Conservation (phyloP, 139 green algal genomes). For the Trebouxia sp. region DNA sequence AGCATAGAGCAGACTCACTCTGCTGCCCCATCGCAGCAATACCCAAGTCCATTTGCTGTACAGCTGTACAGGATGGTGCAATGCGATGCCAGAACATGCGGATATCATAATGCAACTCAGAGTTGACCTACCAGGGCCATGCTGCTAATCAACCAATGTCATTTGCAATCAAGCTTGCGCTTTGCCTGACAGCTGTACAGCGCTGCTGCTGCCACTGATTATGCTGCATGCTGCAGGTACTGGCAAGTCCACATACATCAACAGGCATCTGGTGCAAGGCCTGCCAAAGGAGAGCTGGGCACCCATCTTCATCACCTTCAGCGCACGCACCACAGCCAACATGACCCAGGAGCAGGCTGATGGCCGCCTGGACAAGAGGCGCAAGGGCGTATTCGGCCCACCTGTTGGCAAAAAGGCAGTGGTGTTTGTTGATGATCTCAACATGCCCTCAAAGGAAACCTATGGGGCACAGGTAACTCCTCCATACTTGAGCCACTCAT, state of each 20-base stretch:
- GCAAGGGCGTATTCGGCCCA: constrained; percentile 72
- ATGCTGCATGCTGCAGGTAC: constrained; percentile 45
- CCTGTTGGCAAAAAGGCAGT: constrained; percentile 57
- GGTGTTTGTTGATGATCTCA: constrained; percentile 82
- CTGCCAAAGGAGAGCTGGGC: constrained; percentile 62
- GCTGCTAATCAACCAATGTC: background rate
- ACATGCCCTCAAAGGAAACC: constrained; percentile 79
- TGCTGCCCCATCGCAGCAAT: too few relatives aligned
- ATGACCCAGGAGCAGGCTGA: constrained; percentile 78
- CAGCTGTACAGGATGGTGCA: too few relatives aligned
- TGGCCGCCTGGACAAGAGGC: constrained; percentile 69
- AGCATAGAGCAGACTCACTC: too few relatives aligned
- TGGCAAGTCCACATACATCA: constrained; percentile 68
- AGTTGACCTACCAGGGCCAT: too few relatives aligned
- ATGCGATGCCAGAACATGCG: too few relatives aligned
- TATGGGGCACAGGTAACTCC: constrained; percentile 76
- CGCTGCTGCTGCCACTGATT: too few relatives aligned
- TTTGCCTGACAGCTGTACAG: too few relatives aligned
- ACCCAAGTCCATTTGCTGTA: too few relatives aligned
- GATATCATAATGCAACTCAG: too few relatives aligned
- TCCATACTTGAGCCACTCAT: too few relatives aligned
- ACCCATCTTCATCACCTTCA: constrained; percentile 70
- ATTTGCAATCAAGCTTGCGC: too few relatives aligned
- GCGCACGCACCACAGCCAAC: constrained; percentile 65
- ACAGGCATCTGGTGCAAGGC: constrained; percentile 48